A percentile compares a stretch with the other conserved stretches of the same genome.
These are phyloP conservation scores for Phytophthora aleatoria DNA, from an alignment of 352 stramenopile genomes.

Conservation along the genomic window DNA sequence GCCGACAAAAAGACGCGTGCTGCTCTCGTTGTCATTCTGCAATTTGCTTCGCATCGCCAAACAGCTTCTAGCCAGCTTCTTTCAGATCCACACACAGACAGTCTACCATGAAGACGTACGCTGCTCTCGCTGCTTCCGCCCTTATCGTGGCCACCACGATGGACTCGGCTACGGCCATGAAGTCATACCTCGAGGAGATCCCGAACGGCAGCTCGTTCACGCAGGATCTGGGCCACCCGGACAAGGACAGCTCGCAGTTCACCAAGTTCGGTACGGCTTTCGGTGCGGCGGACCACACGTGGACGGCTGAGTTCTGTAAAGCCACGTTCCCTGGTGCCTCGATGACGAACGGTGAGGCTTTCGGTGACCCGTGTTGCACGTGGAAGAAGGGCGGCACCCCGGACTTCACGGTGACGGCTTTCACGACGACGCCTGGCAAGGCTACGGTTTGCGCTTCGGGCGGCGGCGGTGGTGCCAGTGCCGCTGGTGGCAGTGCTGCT, in stretches of 20 bases:
- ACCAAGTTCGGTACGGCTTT: constrained; percentile 47
- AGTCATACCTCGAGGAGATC: constrained; percentile 38
- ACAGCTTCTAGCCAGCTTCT: constrained; percentile 17
- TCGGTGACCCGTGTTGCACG: constrained; percentile 63
- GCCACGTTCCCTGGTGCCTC: constrained; percentile 26
- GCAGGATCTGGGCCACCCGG: constrained; percentile 45
- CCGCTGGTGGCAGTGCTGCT: constrained; percentile 2
- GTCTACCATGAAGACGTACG: constrained; percentile 28
- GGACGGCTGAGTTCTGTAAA: constrained; percentile 30
- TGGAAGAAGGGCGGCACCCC: constrained; percentile 43
- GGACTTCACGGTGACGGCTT: constrained; percentile 43
- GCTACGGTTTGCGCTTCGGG: constrained; percentile 27
- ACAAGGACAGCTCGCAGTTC: constrained; percentile 32
- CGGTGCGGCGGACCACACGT: constrained; percentile 24
- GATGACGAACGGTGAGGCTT: constrained; percentile 48
- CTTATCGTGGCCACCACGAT: constrained; percentile 27
- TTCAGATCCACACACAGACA: constrained; percentile 7
- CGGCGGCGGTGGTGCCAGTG: not conserved
- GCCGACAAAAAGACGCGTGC: no score
- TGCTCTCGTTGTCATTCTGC: constrained; percentile 21
- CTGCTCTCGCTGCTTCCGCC: constrained; percentile 25
- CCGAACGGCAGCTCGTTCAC: constrained; percentile 48
- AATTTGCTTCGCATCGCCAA: constrained; percentile 25
- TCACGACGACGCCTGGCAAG: constrained; percentile 30
- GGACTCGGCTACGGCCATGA: constrained; percentile 23